Conservation (phyloP, 2,329 filamentous ascomycete genomes). For the Dactylellina sp. region DNA sequence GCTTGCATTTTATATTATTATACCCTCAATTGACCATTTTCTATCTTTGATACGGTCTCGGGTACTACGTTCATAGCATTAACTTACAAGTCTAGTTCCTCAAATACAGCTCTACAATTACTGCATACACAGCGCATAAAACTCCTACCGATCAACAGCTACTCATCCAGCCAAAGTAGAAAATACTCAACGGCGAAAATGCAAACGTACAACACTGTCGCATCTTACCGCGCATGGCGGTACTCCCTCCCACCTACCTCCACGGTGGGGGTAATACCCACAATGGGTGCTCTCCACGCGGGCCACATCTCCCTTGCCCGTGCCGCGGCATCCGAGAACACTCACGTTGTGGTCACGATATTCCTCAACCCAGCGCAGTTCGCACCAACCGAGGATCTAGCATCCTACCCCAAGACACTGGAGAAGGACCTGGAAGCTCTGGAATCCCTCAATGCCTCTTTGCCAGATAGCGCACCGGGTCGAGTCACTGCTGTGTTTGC, state of each 20-base stretch:
- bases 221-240: slow-evolving; percentile 77
- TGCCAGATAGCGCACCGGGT: slow-evolving; percentile 71
- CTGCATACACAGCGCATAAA: neutral
- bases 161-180: too few relatives aligned
- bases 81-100: slow-evolving; percentile 51
- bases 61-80: slow-evolving; percentile 34
- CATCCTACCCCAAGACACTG: slow-evolving; percentile 91
- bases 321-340: slow-evolving; percentile 83
- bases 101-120: slow-evolving; percentile 16
- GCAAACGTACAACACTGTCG: slow-evolving; percentile 78
- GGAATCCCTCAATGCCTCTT: slow-evolving; percentile 75
- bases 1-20: too few relatives aligned
- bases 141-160: neutral
- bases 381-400: slow-evolving; percentile 85
- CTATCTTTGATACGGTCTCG: too few relatives aligned
- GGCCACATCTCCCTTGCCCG: slow-evolving; percentile 90
- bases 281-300: slow-evolving; percentile 96
- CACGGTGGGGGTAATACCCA: slow-evolving; percentile 88
- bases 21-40: neutral
- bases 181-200: slow-evolving; percentile 68
- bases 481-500: slow-evolving; percentile 86
- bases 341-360: slow-evolving; percentile 87
- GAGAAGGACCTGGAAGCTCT: slow-evolving; percentile 78
- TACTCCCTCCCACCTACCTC: slow-evolving; percentile 74
- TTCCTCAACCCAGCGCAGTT: slow-evolving; percentile 99